Conservation (phyloP, 129 eudicot species). For the Artemisia annua region DNA sequence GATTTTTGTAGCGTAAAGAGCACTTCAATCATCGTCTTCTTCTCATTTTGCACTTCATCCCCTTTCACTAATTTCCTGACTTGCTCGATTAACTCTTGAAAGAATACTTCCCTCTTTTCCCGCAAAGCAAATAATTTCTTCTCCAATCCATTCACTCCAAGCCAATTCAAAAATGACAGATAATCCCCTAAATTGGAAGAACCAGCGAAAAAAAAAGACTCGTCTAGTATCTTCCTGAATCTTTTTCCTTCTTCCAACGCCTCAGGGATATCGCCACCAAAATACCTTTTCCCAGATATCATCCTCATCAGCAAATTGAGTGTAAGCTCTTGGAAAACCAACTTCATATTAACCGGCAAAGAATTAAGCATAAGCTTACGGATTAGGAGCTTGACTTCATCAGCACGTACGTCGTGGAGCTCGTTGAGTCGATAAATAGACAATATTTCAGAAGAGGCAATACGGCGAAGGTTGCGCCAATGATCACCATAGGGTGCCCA, state of each 20-base stretch:
- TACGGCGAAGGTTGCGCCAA: constrained; percentile 42
- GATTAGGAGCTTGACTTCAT: constrained; percentile 8
- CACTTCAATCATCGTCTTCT: not conserved
- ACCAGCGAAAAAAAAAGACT: constrained; percentile 14
- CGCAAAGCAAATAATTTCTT: constrained; percentile 24
- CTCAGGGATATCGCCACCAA: constrained; percentile 36
- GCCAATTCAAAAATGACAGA: constrained; percentile 47
- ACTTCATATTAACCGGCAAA: constrained; percentile 32
- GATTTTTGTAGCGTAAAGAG: not conserved
- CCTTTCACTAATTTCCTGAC: not conserved
- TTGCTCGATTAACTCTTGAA: constrained; percentile 46
- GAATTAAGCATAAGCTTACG: constrained; percentile 7
- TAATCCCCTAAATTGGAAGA: constrained; percentile 44
- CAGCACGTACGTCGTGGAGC: constrained; percentile 26
- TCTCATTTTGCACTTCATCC: not conserved
- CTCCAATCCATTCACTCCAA: constrained; percentile 28
- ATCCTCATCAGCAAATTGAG: constrained; percentile 53
- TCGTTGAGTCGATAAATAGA: constrained; percentile 33
- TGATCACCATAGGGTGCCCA: constrained; percentile 40
- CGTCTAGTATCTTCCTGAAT: constrained; percentile 38
- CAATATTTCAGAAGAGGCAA: constrained; percentile 34
- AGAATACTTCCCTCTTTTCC: constrained; percentile 35
- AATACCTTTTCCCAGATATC: constrained; percentile 51
- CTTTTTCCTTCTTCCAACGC: constrained; percentile 30
- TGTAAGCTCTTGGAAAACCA: constrained; percentile 37